Percentiles rank a stretch among this genome's conserved stretches.
phyloP scores from a whole-genome alignment of 2,329 filamentous ascomycete genomes.

The Sclerotinia glacialis region DNA sequence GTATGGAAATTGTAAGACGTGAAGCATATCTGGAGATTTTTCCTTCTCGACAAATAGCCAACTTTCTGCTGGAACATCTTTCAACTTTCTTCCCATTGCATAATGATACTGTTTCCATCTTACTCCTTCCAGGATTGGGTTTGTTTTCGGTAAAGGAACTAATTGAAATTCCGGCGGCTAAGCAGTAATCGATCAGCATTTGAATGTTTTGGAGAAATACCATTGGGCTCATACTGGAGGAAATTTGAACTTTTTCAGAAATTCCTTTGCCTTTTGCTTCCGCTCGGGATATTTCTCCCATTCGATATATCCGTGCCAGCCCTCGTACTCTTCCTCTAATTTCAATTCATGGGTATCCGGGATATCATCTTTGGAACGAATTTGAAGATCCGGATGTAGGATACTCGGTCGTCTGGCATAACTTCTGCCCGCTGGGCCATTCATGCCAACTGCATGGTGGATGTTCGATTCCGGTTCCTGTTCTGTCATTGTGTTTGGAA shows the following conservation, averaged over 20 bases:
- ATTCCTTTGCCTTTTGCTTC: constrained; percentile 56
- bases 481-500: not conserved
- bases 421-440: not conserved
- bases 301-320: constrained; percentile 52
- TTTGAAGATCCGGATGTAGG: constrained; percentile 21
- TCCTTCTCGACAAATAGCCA: constrained; percentile 56
- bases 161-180: constrained; percentile 54
- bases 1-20: constrained; percentile 61
- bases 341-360: constrained; percentile 18
- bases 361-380: constrained; percentile 17
- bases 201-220: too few species aligned
- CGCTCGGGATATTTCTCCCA: constrained; percentile 70
- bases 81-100: constrained; percentile 49
- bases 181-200: not conserved
- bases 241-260: constrained; percentile 53
- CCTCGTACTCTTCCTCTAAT: constrained; percentile 18
- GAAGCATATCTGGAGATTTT: constrained; percentile 59
- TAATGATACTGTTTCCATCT: constrained; percentile 59
- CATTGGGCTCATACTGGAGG: constrained; percentile 32
- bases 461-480: not conserved
- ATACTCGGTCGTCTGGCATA: constrained; percentile 15
- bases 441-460: not conserved
- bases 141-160: constrained; percentile 52
- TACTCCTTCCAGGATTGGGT: constrained; percentile 55
- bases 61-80: constrained; percentile 53